phyloP scores from a whole-genome alignment of 2,329 filamentous ascomycete species.

The Venturia carpophila region DNA sequence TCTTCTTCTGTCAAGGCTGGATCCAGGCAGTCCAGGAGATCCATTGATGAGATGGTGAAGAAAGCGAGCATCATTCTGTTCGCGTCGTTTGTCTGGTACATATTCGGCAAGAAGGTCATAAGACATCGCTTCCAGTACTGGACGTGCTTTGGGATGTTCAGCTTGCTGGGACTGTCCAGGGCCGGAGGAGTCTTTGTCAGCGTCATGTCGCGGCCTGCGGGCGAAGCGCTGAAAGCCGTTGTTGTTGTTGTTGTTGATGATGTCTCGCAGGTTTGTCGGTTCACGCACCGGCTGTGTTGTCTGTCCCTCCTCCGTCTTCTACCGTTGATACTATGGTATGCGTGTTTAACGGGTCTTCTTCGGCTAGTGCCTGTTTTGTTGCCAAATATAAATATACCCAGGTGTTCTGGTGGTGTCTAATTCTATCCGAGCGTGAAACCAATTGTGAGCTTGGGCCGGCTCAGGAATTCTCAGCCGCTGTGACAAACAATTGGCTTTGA shows the following conservation, averaged over 20 bases:
- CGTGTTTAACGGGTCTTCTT: background rate
- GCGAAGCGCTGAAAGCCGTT: background rate
- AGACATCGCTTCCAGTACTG: constrained; percentile 91
- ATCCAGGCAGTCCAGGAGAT: constrained; percentile 62
- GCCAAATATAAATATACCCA: background rate
- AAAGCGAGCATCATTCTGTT: constrained; percentile 83
- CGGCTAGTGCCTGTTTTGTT: background rate
- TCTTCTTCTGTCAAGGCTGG: constrained; percentile 47
- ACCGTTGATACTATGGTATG: background rate
- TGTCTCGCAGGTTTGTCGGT: no score
- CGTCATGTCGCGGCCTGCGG: background rate
- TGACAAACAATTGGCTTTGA: background rate
- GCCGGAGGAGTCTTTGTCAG: background rate
- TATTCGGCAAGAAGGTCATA: constrained; percentile 67
- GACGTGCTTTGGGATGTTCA: constrained; percentile 51
- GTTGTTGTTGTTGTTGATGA: background rate
- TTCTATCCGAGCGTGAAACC: background rate
- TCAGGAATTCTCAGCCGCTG: background rate
- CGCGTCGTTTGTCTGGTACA: constrained; percentile 83
- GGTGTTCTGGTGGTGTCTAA: background rate
- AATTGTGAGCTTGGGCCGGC: background rate
- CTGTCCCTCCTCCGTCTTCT: background rate
- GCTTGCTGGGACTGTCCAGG: constrained; percentile 1
- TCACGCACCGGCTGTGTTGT: background rate
- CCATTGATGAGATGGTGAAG: constrained; percentile 80